Percentiles rank a stretch among this genome's conserved stretches.
Evolutionary conservation across 2,329 filamentous ascomycete genomes (phyloP).

Genomic region (Fusarium begoniae): DNA sequence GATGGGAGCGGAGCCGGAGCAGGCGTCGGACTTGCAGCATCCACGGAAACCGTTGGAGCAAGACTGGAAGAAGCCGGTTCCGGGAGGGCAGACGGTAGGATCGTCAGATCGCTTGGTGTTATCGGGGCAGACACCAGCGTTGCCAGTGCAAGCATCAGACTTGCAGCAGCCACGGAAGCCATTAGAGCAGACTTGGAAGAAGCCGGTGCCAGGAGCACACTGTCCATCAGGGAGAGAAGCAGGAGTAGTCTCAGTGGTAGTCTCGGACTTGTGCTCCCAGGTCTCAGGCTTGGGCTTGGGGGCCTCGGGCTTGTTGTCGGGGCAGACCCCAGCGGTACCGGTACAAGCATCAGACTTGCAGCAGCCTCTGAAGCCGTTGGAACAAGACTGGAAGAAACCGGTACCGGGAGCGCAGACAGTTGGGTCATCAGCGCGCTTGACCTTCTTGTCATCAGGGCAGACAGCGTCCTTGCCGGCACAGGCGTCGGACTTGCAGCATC

Average conservation of each 20-base stretch:
- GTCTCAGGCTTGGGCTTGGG: background rate
- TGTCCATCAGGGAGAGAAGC: background rate
- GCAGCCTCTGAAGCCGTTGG: conserved; percentile 23
- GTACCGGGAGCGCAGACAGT: conserved; percentile 9
- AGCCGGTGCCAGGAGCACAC: background rate
- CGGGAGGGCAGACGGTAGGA: background rate
- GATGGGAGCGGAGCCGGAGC: background rate
- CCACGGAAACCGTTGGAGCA: conserved; percentile 14
- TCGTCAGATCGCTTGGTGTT: conserved; percentile 2
- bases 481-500: conserved; percentile 10
- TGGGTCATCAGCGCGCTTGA: background rate
- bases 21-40: conserved; percentile 17
- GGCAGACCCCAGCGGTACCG: background rate
- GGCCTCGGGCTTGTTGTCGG: background rate
- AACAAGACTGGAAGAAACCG: conserved; percentile 20
- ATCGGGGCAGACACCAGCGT: conserved; percentile 8
- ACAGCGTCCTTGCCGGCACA: background rate
- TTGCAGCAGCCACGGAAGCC: conserved; percentile 27
- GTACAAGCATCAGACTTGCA: conserved; percentile 21
- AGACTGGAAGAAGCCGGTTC: conserved; percentile 1
- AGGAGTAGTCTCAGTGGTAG: background rate
- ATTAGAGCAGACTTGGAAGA: conserved; percentile 21
- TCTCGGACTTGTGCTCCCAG: background rate
- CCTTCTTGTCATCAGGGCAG: background rate
- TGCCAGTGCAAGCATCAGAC: conserved; percentile 13